Evolutionary conservation across 495 filamentous ascomycete genomes (phyloP).

Genomic region (Neurospora sp.): DNA sequence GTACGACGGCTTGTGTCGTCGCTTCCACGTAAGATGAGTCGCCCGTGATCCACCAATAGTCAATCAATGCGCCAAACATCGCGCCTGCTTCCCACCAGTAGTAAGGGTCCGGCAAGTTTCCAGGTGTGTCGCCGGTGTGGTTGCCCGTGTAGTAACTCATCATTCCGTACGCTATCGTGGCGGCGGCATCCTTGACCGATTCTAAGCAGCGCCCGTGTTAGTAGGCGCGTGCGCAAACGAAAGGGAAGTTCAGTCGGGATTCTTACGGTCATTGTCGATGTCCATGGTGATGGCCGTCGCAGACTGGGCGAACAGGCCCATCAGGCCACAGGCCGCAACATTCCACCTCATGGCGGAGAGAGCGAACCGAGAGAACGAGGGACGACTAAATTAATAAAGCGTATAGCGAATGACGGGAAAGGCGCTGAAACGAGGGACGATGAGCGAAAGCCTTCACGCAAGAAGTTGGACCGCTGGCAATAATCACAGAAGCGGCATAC

Average conservation of each 20-base stretch:
- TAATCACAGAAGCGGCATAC: neutral
- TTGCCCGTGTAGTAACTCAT: constrained; percentile 59
- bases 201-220: constrained; percentile 14
- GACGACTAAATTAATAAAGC: neutral
- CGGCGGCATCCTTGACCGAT: constrained; percentile 33
- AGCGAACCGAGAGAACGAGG: neutral
- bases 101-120: constrained; percentile 65
- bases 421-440: neutral
- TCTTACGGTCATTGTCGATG: constrained; percentile 18
- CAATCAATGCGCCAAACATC: constrained; percentile 65
- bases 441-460: neutral
- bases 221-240: neutral
- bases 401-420: neutral
- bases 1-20: constrained; percentile 55
- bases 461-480: neutral
- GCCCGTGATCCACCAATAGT: constrained; percentile 78
- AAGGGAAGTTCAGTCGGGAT: neutral
- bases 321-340: constrained; percentile 5
- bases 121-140: constrained; percentile 57
- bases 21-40: constrained; percentile 64
- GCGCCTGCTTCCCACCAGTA: constrained; percentile 75
- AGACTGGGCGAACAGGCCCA: constrained; percentile 15
- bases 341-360: constrained; percentile 17
- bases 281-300: constrained; percentile 19
- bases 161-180: constrained; percentile 36